Evolutionary conservation across 2,329 filamentous ascomycete genomes (phyloP).

Genomic region (Monosporascus sp.): DNA sequence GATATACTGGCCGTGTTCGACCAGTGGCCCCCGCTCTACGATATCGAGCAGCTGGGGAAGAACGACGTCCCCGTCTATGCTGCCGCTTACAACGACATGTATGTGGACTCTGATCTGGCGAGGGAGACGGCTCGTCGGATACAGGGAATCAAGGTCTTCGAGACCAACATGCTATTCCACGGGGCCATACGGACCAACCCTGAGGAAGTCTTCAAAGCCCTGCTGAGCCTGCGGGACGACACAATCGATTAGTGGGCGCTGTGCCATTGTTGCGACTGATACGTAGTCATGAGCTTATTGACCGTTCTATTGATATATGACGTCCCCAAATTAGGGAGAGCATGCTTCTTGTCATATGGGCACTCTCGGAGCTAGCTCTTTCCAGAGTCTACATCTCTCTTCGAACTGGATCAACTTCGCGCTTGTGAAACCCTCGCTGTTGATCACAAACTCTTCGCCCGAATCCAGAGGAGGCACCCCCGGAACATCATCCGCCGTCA

Average conservation of each 20-base stretch:
- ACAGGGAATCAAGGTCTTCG: conserved; percentile 70
- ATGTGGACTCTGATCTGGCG: conserved; percentile 74
- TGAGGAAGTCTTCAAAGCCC: conserved; percentile 69
- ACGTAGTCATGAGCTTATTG: neutral
- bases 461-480: conserved; percentile 40
- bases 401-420: conserved; percentile 33
- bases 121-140: conserved; percentile 70
- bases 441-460: conserved; percentile 46
- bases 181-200: conserved; percentile 69
- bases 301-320: neutral
- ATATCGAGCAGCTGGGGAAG: conserved; percentile 63
- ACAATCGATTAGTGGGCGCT: conserved; percentile 42
- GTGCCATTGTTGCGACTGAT: neutral
- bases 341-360: conserved; percentile 32
- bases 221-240: conserved; percentile 73
- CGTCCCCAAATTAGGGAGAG: too few species aligned
- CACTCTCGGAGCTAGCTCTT: conserved; percentile 37
- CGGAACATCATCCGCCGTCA: conserved; percentile 38
- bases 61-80: conserved; percentile 86
- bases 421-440: conserved; percentile 37
- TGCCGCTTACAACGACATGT: conserved; percentile 87
- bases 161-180: conserved; percentile 86
- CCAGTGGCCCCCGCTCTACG: conserved; percentile 74
- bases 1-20: conserved; percentile 62
- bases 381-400: conserved; percentile 50